Base-by-base conservation (phyloP, 2,329 filamentous ascomycete genomes). In the Hirsutella rhossiliensis region DNA sequence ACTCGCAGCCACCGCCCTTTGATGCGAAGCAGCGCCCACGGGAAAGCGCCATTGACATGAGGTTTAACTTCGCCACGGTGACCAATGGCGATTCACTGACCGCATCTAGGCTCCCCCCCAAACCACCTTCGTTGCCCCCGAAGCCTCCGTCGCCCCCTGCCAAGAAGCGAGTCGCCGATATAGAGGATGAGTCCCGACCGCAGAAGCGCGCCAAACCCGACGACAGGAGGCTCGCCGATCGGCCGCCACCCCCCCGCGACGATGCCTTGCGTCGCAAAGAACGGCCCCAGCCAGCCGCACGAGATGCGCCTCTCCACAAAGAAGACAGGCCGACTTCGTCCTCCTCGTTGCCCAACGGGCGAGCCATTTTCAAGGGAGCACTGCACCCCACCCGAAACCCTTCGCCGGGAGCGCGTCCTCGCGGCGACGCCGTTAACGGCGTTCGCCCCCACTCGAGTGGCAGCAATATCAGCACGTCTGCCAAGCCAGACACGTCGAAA, bases 131-230 rank as follows among this genome's bases (percentile, higher is more conserved):
- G 28, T 47, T 62, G 37, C 60, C 64, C 39, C 52, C 64, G 42
- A 47, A 64, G 53, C 56, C 63, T 51, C 49, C 56, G n/a, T 71
- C 63, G 34, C 68, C 64, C 8, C 67, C 70, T 41, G 66, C 56
- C 48, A 70, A 65, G 51, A 76, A 75, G 58, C 70, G 72, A 36
- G 48, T 54, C 11, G 56, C 62, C 13, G 72, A 76, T 15, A 41
- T 49, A 7, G 68, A 73, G 18, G 69, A 71, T 23, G 62, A 65
- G 29, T 46, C 53, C 20, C 65, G 71, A 43, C 62, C 66, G 2
- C 61, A 61, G 43, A 78, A 77, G 56, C 67, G 72, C 45, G 55
- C 59, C 20, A 69, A 62, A 45, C 56, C 66, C 18, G 71, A 73
- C 20, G 45, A 54, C 13, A 48, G 52, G 44, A 60, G 58, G 36